Base-by-base conservation (phyloP, 2,329 filamentous ascomycete genomes). In the Paecilomyces dactylethromorphus region DNA sequence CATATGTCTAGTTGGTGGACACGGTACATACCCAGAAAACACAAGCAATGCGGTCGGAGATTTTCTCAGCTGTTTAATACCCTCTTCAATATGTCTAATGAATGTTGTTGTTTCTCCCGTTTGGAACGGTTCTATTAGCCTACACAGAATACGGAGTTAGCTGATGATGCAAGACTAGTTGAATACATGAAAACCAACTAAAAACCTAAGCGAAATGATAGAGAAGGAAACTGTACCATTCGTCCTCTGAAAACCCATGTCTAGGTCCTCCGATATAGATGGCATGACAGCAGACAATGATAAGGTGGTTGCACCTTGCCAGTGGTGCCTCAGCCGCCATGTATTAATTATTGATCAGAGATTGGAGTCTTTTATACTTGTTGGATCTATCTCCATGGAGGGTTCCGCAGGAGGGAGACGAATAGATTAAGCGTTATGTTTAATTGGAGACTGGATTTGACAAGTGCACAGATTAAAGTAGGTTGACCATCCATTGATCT, bases 271-370 rank as follows among this genome's bases (percentile, higher is more conserved):
- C 86, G 13, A 80, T 74, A 81, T 89, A 95, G 59, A 93, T 90
- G 29, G 86, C 89, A 75, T 96, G 91, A 71, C 91, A 92, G 78
- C 91, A 94, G 55, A 95, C 88, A 54, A 95, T 77, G 56, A 95
- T 84, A 11, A 95, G 81, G 63, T 90, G 82, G 4, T 73, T 74
- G 35, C 56, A 66, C 7, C 58, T 55, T 52, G 55, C 10, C 8
- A 50, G n/a, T 3, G 45, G 8, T 50, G 45, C 45, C 13, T 12
- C 10, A 21, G 11, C 24, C 24, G n/a, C 21, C 24, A 29, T 24
- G 10, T 15, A 18, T 24, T n/a, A 3, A 22, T 26, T n/a, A 26
- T 10, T 52, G 11, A 24, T 24, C 11, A 21, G 21, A 52, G n/a
- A 15, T 8, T 24, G 21, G 7, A 18, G 21, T 26, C 21, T 24